Conservation (phyloP, 202 grass and related monocot species). For the Setaria italica region DNA sequence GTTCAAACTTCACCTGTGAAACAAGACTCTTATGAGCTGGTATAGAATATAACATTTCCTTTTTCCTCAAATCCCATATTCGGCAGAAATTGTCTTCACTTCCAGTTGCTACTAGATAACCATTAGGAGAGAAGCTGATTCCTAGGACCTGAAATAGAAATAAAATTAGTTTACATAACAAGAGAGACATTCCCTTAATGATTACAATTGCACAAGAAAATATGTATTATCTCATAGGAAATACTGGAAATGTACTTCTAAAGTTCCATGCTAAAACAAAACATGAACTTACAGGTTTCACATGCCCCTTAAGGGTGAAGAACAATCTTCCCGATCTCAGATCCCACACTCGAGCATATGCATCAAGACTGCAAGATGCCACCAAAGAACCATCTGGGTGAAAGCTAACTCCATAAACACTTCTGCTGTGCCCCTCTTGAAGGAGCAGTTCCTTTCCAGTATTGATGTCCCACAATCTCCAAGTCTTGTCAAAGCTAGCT, state of each 20-base stretch:
- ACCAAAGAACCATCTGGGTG: slow-evolving; percentile 95
- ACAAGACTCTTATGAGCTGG: slow-evolving; percentile 93
- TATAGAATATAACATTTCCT: slow-evolving; percentile 78
- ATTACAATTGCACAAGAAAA: slow-evolving; percentile 30
- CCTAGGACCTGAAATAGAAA: slow-evolving; percentile 76
- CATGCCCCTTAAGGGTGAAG: slow-evolving; percentile 82
- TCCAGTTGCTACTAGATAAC: slow-evolving; percentile 88
- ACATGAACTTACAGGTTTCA: slow-evolving; percentile 79
- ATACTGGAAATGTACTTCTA: slow-evolving; percentile 5
- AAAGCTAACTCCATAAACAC: slow-evolving; percentile 87
- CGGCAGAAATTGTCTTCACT: slow-evolving; percentile 94
- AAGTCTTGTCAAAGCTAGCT: slow-evolving; percentile 97
- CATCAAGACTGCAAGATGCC: slow-evolving; percentile 87
- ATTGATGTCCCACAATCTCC: slow-evolving; percentile 89
- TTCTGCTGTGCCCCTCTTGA: slow-evolving; percentile 96
- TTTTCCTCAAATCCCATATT: slow-evolving; percentile 97
- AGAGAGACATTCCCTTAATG: not conserved
- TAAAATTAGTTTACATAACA: slow-evolving; percentile 18
- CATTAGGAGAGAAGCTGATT: slow-evolving; percentile 89
- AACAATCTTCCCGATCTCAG: slow-evolving; percentile 88
- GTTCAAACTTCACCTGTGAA: slow-evolving; percentile 98
- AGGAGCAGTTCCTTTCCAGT: slow-evolving; percentile 87
- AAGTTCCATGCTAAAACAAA: slow-evolving; percentile 24
- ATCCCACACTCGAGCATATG: slow-evolving; percentile 90
- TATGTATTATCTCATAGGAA: slow-evolving; percentile 4